Conservation (phyloP, 2,329 filamentous ascomycete genomes). For the Trichoderma citrinoviride region DNA sequence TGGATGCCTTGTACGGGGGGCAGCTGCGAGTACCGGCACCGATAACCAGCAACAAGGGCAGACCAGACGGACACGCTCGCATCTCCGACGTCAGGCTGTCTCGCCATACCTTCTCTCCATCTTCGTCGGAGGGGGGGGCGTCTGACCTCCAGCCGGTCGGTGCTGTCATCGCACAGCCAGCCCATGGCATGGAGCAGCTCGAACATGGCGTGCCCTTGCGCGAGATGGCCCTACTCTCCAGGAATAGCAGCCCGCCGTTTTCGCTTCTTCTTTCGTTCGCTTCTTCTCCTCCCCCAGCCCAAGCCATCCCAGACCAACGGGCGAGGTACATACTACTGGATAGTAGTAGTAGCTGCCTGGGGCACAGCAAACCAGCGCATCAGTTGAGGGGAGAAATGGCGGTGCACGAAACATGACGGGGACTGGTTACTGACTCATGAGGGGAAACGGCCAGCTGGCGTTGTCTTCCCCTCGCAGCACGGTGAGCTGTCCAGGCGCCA, state of each 20-base stretch:
- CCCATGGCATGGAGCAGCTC: too few relatives aligned
- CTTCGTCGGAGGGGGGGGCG: not conserved
- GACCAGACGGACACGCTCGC: too few relatives aligned
- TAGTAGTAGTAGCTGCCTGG: not conserved
- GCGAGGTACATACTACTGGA: too few relatives aligned
- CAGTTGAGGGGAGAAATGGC: conserved; percentile 1
- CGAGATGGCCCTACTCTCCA: not conserved
- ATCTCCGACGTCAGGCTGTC: not conserved
- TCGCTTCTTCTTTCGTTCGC: not conserved
- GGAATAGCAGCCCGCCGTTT: conserved; percentile 15
- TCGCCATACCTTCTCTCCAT: not conserved
- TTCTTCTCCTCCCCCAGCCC: not conserved
- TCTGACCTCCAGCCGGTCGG: not conserved
- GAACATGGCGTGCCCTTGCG: not conserved
- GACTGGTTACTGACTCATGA: conserved; percentile 14
- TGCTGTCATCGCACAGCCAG: conserved; percentile 16
- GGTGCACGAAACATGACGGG: not conserved
- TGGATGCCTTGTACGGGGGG: too few relatives aligned
- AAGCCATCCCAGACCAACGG: not conserved
- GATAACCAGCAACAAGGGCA: too few relatives aligned
- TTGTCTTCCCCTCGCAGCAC: conserved; percentile 3
- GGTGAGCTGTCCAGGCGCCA: conserved; percentile 15
- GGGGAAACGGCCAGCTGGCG: conserved; percentile 16
- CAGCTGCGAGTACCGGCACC: too few relatives aligned
- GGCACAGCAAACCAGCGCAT: not conserved